Percentiles rank a stretch among this genome's conserved stretches.
Conservation (phyloP, 2,329 filamentous ascomycete genomes). For the Blumeriella jaapii region DNA sequence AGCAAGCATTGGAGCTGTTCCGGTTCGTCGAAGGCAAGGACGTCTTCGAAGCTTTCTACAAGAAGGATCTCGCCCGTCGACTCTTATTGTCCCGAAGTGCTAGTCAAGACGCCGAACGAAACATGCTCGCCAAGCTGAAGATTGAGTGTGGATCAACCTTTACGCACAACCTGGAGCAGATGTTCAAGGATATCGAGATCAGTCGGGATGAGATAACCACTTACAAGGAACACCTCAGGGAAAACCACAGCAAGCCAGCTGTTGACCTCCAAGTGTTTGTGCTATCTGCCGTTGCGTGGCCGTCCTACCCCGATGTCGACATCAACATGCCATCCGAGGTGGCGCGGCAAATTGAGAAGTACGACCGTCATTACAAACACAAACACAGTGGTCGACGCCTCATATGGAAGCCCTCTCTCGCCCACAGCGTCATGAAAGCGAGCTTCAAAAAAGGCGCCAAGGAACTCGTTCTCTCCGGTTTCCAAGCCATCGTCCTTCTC, state of each 20-base stretch:
- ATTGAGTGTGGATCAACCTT: constrained; percentile 89
- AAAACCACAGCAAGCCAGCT: constrained; percentile 36
- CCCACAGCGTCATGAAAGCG: constrained; percentile 77
- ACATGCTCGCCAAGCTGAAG: constrained; percentile 86
- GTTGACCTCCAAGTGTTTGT: constrained; percentile 80
- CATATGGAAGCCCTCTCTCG: constrained; percentile 87
- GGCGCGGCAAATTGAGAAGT: constrained; percentile 63
- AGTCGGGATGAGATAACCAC: constrained; percentile 86
- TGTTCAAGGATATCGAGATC: constrained; percentile 98
- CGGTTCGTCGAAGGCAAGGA: constrained; percentile 95
- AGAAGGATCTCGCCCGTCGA: constrained; percentile 84
- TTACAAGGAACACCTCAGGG: constrained; percentile 56
- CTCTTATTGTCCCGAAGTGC: constrained; percentile 87
- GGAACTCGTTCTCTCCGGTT: constrained; percentile 81
- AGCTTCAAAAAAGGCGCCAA: constrained; percentile 70
- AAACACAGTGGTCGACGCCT: constrained; percentile 84
- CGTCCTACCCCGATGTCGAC: constrained; percentile 65
- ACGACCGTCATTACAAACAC: constrained; percentile 73
- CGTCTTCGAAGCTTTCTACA: constrained; percentile 98
- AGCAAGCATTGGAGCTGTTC: constrained; percentile 89
- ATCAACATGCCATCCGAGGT: constrained; percentile 69
- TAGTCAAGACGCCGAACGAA: constrained; percentile 88
- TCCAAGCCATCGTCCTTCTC: constrained; percentile 82
- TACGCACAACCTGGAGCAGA: constrained; percentile 94
- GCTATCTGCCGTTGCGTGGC: constrained; percentile 87